Base-by-base conservation (phyloP, 768 basidiomycete genomes). In the Rhodotorula taiwanensis region DNA sequence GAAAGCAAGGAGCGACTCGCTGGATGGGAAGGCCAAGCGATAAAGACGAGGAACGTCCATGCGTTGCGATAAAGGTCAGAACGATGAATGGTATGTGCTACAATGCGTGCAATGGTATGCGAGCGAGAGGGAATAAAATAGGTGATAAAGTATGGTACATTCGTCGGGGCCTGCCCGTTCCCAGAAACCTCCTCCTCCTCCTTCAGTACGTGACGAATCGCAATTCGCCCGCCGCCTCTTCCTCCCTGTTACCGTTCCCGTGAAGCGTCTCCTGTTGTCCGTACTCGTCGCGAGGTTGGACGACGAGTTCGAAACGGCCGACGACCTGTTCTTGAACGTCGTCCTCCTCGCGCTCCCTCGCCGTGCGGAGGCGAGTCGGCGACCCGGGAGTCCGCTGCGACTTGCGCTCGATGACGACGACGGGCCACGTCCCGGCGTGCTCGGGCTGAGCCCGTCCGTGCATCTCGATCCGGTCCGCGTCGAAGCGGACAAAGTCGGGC, bases 401-500 rank as follows among this genome's bases (percentile, higher is more conserved):
- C 54, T 68, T 68, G n/a, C 62, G 58, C 58, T 68, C 67, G 52
- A 68, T 8, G 21, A 68, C 57, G 34, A 58, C 52, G 52, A 63
- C 45, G 10, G 44, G 39, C 30, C 56, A 28, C 18, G 44, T 20
- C 0, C 67, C 67, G 33, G 47, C 54, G 47, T 63, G 62, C 20
- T 18, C 27, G 9, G 45, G 16, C 11, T 58, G 50, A 30, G 56
- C 52, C 6, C 61, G 36, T 20, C 60, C 72, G 27, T 28, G 68
- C 48, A 73, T 48, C 50, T 73, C 70, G 30, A 73, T 53, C 36
- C 66, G 49, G 6, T 31, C 43, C 33, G 41, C 21, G 53, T 61
- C 64, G 54, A 73, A 73, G 33, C 59, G 63, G 21, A 73, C 52
- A 66, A 66, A 73, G 0, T 51, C 41, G 1, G 72, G 72, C 16